These are phyloP conservation scores for Syzygium jambos DNA, from an alignment of 345 rosid species.

Conservation along the genomic window DNA sequence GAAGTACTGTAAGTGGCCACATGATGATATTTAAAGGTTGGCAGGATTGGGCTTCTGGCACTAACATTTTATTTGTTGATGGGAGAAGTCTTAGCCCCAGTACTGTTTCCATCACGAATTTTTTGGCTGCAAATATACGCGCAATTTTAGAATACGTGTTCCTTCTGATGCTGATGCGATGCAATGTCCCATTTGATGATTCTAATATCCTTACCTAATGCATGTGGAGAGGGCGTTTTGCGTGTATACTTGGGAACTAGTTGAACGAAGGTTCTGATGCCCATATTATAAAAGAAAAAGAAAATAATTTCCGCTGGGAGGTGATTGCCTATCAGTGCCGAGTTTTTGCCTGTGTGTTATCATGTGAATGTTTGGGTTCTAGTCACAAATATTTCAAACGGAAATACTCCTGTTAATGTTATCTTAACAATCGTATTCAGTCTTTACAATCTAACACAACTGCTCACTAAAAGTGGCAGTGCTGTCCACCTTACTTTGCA, in stretches of 20 bases:
- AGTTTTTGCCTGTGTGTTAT: neutral
- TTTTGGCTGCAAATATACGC: neutral
- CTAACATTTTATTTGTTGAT: neutral
- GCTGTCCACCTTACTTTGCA: slow-evolving; percentile 18
- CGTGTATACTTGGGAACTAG: neutral
- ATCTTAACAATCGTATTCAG: neutral
- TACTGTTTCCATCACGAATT: neutral
- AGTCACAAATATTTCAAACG: neutral
- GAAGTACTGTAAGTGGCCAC: neutral
- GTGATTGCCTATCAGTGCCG: neutral
- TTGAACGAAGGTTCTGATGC: neutral
- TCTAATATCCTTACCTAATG: neutral
- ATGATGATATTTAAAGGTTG: neutral
- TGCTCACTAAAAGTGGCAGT: neutral
- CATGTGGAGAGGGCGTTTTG: neutral
- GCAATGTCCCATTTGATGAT: neutral
- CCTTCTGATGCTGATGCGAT: neutral
- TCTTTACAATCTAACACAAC: neutral
- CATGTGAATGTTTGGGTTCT: neutral
- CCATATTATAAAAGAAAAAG: neutral
- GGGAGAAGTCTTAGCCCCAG: neutral
- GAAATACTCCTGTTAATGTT: neutral
- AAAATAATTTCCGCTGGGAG: neutral
- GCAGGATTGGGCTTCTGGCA: neutral
- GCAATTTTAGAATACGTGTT: neutral